Conservation (phyloP, 2,329 filamentous ascomycete species). For the Lachnellula subtilissima region DNA sequence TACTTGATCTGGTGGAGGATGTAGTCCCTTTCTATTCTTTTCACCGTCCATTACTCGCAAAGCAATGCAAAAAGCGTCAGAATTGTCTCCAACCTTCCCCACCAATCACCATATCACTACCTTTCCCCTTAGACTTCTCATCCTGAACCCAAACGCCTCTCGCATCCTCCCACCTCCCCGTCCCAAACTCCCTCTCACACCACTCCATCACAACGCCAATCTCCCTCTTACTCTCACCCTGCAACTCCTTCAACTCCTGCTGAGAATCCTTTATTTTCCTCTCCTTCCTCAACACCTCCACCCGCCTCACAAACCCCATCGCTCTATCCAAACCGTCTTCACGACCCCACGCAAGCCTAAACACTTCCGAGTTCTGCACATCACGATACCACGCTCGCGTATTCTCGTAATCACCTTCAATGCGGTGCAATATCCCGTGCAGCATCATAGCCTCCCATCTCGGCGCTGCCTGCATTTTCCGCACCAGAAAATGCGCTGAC, state of each 20-base stretch:
- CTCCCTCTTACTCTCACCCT: slow-evolving; percentile 35
- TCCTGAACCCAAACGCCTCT: slow-evolving; percentile 22
- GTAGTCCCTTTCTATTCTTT: too few species aligned
- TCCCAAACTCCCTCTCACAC: slow-evolving; percentile 43
- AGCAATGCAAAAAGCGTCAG: not conserved
- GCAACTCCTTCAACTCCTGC: slow-evolving; percentile 13
- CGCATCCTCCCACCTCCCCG: slow-evolving; percentile 38
- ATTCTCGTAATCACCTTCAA: slow-evolving; percentile 47
- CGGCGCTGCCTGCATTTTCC: slow-evolving; percentile 46
- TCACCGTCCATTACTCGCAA: not conserved
- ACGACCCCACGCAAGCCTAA: slow-evolving; percentile 31
- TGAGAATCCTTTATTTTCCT: not conserved
- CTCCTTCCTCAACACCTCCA: slow-evolving; percentile 3
- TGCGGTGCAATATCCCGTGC: slow-evolving; percentile 45
- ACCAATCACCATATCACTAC: slow-evolving; percentile 12
- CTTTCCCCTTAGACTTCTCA: slow-evolving; percentile 10
- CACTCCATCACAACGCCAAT: slow-evolving; percentile 38
- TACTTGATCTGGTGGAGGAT: too few species aligned
- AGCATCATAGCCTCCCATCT: slow-evolving; percentile 47
- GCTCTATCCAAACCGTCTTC: slow-evolving; percentile 31
- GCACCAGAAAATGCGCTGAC: slow-evolving; percentile 46
- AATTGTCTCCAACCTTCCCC: slow-evolving; percentile 14
- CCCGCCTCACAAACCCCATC: slow-evolving; percentile 32
- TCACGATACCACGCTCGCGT: slow-evolving; percentile 44
- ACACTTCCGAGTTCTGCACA: slow-evolving; percentile 35